Percentiles rank a stretch among this genome's conserved stretches.
phyloP scores from a whole-genome alignment of 495 filamentous ascomycete genomes.

The Elaphomyces granulatus region DNA sequence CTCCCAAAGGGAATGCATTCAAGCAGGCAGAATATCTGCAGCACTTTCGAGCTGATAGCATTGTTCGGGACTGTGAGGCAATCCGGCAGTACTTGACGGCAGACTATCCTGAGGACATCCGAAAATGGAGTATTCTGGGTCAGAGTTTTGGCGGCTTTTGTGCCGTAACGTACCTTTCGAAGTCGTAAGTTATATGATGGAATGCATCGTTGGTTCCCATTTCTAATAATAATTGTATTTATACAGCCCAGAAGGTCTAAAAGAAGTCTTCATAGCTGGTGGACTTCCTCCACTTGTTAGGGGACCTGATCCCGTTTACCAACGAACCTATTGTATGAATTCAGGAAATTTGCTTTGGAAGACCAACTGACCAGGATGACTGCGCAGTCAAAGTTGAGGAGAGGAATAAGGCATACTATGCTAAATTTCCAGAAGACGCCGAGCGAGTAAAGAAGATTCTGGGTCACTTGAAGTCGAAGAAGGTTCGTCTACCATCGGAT shows the following conservation, averaged over 20 bases:
- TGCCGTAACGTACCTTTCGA: slow-evolving; percentile 63
- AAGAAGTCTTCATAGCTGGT: slow-evolving; percentile 70
- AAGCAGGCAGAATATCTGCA: slow-evolving; percentile 71
- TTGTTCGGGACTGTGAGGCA: slow-evolving; percentile 79
- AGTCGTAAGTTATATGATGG: slow-evolving; percentile 41
- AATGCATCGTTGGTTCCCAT: background rate
- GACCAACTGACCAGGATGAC: slow-evolving; percentile 5
- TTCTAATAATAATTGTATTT: background rate
- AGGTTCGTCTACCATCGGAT: slow-evolving; percentile 40
- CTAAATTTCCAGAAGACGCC: slow-evolving; percentile 76
- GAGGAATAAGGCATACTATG: slow-evolving; percentile 64
- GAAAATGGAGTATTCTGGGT: slow-evolving; percentile 73
- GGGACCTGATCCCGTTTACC: slow-evolving; percentile 62
- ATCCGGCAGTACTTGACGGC: slow-evolving; percentile 57
- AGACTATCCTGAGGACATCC: slow-evolving; percentile 52
- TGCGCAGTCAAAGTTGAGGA: slow-evolving; percentile 44
- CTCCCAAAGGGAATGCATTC: slow-evolving; percentile 43
- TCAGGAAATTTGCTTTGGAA: background rate
- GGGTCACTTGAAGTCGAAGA: slow-evolving; percentile 42
- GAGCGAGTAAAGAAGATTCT: slow-evolving; percentile 51
- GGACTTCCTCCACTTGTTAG: slow-evolving; percentile 65
- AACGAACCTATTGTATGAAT: slow-evolving; percentile 42
- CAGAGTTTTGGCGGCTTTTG: slow-evolving; percentile 93
- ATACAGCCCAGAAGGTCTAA: slow-evolving; percentile 51
- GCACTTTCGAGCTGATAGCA: slow-evolving; percentile 76